A percentile compares a stretch with the other conserved stretches of the same genome.
Conservation (phyloP, 1,284 basidiomycete species). For the Apiotrichum siamense region DNA sequence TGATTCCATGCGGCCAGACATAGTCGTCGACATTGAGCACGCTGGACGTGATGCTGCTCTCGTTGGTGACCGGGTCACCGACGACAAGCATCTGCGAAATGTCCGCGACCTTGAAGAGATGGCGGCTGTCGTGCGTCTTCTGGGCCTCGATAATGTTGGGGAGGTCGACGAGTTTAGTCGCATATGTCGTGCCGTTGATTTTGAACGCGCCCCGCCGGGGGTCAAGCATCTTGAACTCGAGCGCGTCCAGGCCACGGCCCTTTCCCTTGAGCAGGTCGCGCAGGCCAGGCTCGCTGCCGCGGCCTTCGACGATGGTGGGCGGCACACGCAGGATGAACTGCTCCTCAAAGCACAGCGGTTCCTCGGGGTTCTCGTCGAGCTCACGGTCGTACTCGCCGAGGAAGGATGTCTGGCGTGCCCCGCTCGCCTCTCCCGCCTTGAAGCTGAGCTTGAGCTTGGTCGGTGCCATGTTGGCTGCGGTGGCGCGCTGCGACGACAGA, state of each 20-base stretch:
- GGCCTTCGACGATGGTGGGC: slow-evolving; percentile 52
- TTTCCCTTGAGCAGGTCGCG: slow-evolving; percentile 73
- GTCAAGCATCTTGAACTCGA: slow-evolving; percentile 99
- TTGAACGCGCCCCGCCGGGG: slow-evolving; percentile 87
- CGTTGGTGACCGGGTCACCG: slow-evolving; percentile 65
- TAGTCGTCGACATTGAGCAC: slow-evolving; percentile 90
- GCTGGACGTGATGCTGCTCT: slow-evolving; percentile 53
- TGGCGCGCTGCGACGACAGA: slow-evolving; percentile 13
- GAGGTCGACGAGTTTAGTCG: slow-evolving; percentile 91
- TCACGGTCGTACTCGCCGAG: slow-evolving; percentile 86
- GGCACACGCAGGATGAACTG: slow-evolving; percentile 93
- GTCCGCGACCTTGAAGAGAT: slow-evolving; percentile 97
- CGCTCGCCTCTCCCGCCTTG: slow-evolving; percentile 23
- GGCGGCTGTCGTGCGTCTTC: slow-evolving; percentile 92
- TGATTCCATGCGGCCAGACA: slow-evolving; percentile 94
- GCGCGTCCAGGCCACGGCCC: slow-evolving; percentile 67
- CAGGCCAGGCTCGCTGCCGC: slow-evolving; percentile 54
- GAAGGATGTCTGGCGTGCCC: slow-evolving; percentile 57
- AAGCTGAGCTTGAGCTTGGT: slow-evolving; percentile 38
- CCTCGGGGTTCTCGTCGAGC: slow-evolving; percentile 89
- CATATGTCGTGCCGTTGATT: slow-evolving; percentile 71
- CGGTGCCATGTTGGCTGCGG: slow-evolving; percentile 6
- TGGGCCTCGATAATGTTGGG: slow-evolving; percentile 93
- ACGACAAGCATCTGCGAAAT: slow-evolving; percentile 93
- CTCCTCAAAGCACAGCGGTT: slow-evolving; percentile 84